Evolutionary conservation across 768 basidiomycete species (phyloP).

Genomic region (Cystobasidium ongulense): DNA sequence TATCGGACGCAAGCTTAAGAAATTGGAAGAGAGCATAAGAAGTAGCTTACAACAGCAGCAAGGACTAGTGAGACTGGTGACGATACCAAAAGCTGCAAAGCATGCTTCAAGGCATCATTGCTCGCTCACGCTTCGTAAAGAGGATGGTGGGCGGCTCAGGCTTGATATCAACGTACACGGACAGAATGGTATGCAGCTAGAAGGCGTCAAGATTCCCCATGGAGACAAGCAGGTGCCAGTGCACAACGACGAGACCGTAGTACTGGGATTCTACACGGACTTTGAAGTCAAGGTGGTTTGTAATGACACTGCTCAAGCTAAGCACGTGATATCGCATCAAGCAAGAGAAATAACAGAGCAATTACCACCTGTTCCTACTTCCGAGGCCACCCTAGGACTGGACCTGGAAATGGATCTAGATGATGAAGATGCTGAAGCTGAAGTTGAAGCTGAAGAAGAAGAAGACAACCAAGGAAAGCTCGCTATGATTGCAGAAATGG

Average conservation of each 20-base stretch:
- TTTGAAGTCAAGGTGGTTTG: background rate
- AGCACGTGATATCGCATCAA: background rate
- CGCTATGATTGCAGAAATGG: background rate
- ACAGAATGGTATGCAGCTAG: conserved; percentile 29
- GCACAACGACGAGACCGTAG: background rate
- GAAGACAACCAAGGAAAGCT: background rate
- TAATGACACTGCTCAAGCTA: background rate
- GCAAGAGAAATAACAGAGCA: background rate
- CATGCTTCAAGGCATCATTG: conserved; percentile 23
- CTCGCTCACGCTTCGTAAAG: background rate
- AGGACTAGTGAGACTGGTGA: background rate
- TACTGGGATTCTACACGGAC: background rate
- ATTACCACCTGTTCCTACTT: background rate
- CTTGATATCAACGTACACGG: conserved; percentile 12
- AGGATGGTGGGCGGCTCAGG: background rate
- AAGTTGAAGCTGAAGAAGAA: conserved; percentile 1
- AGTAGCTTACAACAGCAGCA: background rate
- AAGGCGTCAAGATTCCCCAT: conserved; percentile 5
- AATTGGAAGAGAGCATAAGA: background rate
- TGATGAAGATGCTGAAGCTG: background rate
- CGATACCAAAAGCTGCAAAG: conserved; percentile 26
- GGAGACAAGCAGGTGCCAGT: background rate
- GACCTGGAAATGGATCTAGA: conserved; percentile 17
- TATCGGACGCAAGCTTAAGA: conserved; percentile 23
- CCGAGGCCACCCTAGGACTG: background rate